Base-by-base conservation (phyloP, 345 rosid genomes). In the Limnanthes douglasii region DNA sequence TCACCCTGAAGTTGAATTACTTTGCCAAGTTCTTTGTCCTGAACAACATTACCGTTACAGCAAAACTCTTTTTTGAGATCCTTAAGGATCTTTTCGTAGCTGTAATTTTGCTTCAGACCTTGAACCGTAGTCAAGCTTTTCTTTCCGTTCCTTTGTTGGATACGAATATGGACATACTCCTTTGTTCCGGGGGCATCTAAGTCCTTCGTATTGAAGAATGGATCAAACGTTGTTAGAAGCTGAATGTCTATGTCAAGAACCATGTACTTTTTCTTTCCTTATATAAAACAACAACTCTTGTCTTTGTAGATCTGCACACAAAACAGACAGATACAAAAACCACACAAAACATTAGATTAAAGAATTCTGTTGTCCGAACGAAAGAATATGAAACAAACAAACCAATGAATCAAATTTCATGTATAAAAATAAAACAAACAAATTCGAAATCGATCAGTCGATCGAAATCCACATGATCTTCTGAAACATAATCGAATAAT, bases 1-100 rank as follows among this genome's bases (percentile, higher is more conserved):
- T 88, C 95, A 21, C 95, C 95, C 36, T 88, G 97, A n/a, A 88
- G 90, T 43, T 86, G 97, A 32, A 86, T 78, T 44, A 88, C 70
- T 62, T 88, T 84, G 11, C 97, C 95, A 0, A 83, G 67, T 22
- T 61, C 83, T 34, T 74, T 80, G 69, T 83, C 90, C 23, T 76
- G 72, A 32, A 88, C 93, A 11, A 88, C 93, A 46, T 75, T 79
- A 8, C 93, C 93, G 43, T 83, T 83, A 53, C 95, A 86, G 34
- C 96, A 80, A 41, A 86, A 81, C 15, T 75, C 81, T 11, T 74
- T 81, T 56, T 85, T 76, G 4, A 86, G 61, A 43, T 78, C 83
- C 59, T 77, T 86, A 35, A 86, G 83, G 31, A 86, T 72, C 65
- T 62, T 77, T 35, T 65, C 66, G 55, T 72, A 81, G 62, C 86